A percentile compares a stretch with the other conserved stretches of the same genome.
These are phyloP conservation scores for Cyphellophora europaea DNA, from an alignment of 2,329 filamentous ascomycete genomes.

Conservation along the genomic window DNA sequence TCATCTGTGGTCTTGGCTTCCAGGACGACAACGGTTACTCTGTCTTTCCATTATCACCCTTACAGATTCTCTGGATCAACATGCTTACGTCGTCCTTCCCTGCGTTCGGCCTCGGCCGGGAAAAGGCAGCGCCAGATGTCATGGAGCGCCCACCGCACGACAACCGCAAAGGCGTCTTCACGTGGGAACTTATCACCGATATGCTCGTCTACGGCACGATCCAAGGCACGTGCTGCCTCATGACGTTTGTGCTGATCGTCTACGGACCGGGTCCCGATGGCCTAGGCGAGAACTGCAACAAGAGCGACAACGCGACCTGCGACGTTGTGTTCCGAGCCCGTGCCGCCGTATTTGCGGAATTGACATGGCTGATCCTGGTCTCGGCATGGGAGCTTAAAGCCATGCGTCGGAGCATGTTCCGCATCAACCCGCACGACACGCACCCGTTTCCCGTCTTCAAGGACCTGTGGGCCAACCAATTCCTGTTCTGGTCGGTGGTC, in stretches of 20 bases:
- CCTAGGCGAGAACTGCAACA: constrained; percentile 47
- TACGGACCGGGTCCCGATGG: constrained; percentile 39
- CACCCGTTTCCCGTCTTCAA: constrained; percentile 50
- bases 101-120: constrained; percentile 51
- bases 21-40: constrained; percentile 43
- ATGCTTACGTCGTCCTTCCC: constrained; percentile 53
- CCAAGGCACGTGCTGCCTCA: constrained; percentile 40
- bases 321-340: constrained; percentile 56
- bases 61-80: constrained; percentile 56
- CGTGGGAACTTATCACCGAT: constrained; percentile 42
- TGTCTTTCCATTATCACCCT: constrained; percentile 49
- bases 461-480: constrained; percentile 61
- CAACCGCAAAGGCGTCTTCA: constrained; percentile 42
- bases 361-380: constrained; percentile 67
- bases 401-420: constrained; percentile 65
- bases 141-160: constrained; percentile 46
- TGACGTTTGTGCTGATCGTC: constrained; percentile 43
- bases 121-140: constrained; percentile 45
- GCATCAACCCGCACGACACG: constrained; percentile 49
- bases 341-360: constrained; percentile 62
- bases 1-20: constrained; percentile 51
- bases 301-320: constrained; percentile 38
- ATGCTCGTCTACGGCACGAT: constrained; percentile 46
- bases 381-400: constrained; percentile 71
- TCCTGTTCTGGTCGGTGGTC: constrained; percentile 57